phyloP scores from a whole-genome alignment of 352 stramenopile genomes.

The Pythium brachiatum region DNA sequence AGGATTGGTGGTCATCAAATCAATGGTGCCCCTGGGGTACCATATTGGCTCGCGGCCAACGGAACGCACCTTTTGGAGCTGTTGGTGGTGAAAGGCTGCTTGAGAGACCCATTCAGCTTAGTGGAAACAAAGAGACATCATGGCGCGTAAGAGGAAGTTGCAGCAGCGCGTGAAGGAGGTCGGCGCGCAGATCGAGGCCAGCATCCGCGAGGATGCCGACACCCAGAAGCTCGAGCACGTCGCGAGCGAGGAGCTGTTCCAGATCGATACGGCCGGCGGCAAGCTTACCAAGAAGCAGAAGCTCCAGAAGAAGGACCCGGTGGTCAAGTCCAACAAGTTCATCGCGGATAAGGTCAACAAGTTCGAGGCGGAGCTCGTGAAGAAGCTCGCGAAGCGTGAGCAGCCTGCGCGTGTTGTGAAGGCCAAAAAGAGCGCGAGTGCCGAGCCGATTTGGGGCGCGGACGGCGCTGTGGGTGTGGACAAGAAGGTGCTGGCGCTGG shows the following conservation, averaged over 20 bases:
- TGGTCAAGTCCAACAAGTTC: slow-evolving; percentile 76
- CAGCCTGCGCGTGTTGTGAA: slow-evolving; percentile 12
- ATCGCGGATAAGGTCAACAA: slow-evolving; percentile 59
- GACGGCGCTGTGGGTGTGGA: slow-evolving; percentile 39
- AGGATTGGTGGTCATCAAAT: neutral
- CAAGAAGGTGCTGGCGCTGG: slow-evolving; percentile 36
- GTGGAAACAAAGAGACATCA: slow-evolving; percentile 20
- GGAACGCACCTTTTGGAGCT: slow-evolving; percentile 6
- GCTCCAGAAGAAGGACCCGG: slow-evolving; percentile 61
- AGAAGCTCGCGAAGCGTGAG: slow-evolving; percentile 48
- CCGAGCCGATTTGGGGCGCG: slow-evolving; percentile 40
- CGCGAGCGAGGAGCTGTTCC: slow-evolving; percentile 69
- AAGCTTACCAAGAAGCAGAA: slow-evolving; percentile 68
- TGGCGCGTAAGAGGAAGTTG: slow-evolving; percentile 54
- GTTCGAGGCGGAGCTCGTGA: slow-evolving; percentile 45
- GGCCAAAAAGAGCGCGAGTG: slow-evolving; percentile 13
- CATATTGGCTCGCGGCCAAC: slow-evolving; percentile 19
- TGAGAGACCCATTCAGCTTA: slow-evolving; percentile 14
- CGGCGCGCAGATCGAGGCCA: slow-evolving; percentile 72
- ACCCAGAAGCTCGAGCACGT: slow-evolving; percentile 79
- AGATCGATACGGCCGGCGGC: slow-evolving; percentile 73
- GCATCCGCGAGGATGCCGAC: slow-evolving; percentile 74
- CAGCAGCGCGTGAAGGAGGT: slow-evolving; percentile 66
- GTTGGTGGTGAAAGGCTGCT: slow-evolving; percentile 23
- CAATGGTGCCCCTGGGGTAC: slow-evolving; percentile 10